These are phyloP conservation scores for Clohesyomyces aquaticus DNA, from an alignment of 495 filamentous ascomycete genomes.

Conservation along the genomic window DNA sequence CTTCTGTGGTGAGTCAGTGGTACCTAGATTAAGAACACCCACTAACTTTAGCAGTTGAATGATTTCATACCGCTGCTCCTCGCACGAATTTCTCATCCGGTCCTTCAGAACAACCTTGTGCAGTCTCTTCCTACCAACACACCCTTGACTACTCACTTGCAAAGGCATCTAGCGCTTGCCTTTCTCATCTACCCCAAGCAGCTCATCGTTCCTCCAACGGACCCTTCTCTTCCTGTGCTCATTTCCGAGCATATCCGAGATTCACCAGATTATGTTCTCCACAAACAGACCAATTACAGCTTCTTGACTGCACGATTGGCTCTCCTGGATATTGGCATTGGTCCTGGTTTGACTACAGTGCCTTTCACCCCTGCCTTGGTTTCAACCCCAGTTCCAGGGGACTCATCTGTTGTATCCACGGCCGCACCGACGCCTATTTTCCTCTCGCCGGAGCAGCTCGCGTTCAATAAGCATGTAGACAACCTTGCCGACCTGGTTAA, in stretches of 20 bases:
- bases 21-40: not conserved
- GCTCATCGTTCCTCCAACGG: conserved; percentile 55
- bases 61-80: conserved; percentile 18
- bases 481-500: conserved; percentile 64
- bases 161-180: conserved; percentile 71
- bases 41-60: conserved; percentile 15
- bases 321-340: conserved; percentile 75
- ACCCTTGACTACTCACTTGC: conserved; percentile 61
- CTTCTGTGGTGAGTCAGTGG: conserved; percentile 3
- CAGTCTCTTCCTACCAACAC: conserved; percentile 39
- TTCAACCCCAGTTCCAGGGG: not conserved
- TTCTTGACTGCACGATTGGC: conserved; percentile 64
- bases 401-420: conserved; percentile 1
- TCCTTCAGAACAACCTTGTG: conserved; percentile 33
- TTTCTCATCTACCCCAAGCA: conserved; percentile 58
- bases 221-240: conserved; percentile 31
- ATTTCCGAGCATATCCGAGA: conserved; percentile 26
- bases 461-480: conserved; percentile 74
- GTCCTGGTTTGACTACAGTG: conserved; percentile 55
- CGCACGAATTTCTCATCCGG: conserved; percentile 20
- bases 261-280: conserved; percentile 53
- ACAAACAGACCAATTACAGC: conserved; percentile 65
- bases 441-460: conserved; percentile 48
- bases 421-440: conserved; percentile 4
- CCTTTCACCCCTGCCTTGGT: conserved; percentile 29